These are phyloP conservation scores for Kodamaea alishanica DNA, from an alignment of 1,139 yeast species.

Conservation along the genomic window DNA sequence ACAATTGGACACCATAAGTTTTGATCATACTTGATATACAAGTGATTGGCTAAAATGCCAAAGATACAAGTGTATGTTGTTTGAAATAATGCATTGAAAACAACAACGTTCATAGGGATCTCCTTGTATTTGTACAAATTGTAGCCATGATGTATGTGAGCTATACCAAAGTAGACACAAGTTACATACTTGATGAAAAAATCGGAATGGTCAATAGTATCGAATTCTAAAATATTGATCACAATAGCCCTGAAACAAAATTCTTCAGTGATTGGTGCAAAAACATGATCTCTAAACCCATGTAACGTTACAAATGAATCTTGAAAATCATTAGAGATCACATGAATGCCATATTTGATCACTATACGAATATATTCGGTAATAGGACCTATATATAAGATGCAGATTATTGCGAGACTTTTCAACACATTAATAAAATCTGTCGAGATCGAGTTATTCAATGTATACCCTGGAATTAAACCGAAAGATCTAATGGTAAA, in stretches of 20 bases:
- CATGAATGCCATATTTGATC: constrained; percentile 2
- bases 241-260: constrained; percentile 68
- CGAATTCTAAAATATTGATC: constrained; percentile 20
- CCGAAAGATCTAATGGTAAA: constrained; percentile 20
- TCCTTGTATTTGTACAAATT: constrained; percentile 39
- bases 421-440: constrained; percentile 25
- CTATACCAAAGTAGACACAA: constrained; percentile 82
- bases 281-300: constrained; percentile 61
- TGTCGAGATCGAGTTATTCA: constrained; percentile 14
- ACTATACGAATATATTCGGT: constrained; percentile 30
- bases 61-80: constrained; percentile 70
- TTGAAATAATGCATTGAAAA: constrained; percentile 52
- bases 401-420: constrained; percentile 30
- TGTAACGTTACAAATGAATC: constrained; percentile 33
- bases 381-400: constrained; percentile 60
- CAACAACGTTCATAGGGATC: constrained; percentile 27
- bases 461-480: constrained; percentile 28
- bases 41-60: constrained; percentile 68
- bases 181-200: constrained; percentile 23
- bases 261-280: constrained; percentile 91
- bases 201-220: constrained; percentile 1
- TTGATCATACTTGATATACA: constrained; percentile 46
- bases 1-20: constrained; percentile 61
- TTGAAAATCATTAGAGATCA: constrained; percentile 14
- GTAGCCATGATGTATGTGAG: constrained; percentile 84